Evolutionary conservation across 495 filamentous ascomycete genomes (phyloP), one percentile per base, ranked within the genome.

Genomic region (Annulohypoxylon stygium): DNA sequence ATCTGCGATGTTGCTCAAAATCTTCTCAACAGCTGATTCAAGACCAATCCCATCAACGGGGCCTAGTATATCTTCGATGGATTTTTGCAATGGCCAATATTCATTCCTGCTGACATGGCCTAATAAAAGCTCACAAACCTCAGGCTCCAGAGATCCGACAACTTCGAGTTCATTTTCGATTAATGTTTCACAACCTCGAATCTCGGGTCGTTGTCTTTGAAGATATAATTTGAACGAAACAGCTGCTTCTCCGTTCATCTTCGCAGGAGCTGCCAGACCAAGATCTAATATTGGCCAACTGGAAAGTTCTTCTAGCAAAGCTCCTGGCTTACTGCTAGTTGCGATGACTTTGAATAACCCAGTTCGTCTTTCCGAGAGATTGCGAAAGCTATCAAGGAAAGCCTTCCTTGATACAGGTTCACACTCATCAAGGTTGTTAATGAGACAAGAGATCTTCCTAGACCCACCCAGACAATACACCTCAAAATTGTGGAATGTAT

Each of bases 371-470:
- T 43, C 16, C 2, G 55, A 61, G 43, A 70, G 12, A 20, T 64
- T 66, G 11, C 23, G 25, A 41, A 58, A 61, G 12, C 57, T 41
- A 4, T 60, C 34, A 26, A 66, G 26, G 23, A 74, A 69, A 26
- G 48, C 30, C 9, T 70, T 66, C 20, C 48, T 39, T 25, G 65
- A 67, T 23, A 54, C n/a, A 0, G 59, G 41, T 14, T 53, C 51
- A 36, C 71, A 69, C 23, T 74, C 34, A 37, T 74, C 70, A 11
- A 78, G 68, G 45, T 69, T 37, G 23, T 73, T 76, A 9, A 78
- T 61, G 23, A 78, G 43, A 33, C 51, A 70, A 8, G 51, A 55
- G 41, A 75, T 59, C 2, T 55, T 53, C 18, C 58, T 60, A 11
- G 34, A 36, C 0, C 3, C 2, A 2, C 0, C 3, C 1, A 7